A percentile compares a stretch with the other conserved stretches of the same genome.
Conservation (phyloP, 106 monocot genomes). For the Platanthera guangdongensis region DNA sequence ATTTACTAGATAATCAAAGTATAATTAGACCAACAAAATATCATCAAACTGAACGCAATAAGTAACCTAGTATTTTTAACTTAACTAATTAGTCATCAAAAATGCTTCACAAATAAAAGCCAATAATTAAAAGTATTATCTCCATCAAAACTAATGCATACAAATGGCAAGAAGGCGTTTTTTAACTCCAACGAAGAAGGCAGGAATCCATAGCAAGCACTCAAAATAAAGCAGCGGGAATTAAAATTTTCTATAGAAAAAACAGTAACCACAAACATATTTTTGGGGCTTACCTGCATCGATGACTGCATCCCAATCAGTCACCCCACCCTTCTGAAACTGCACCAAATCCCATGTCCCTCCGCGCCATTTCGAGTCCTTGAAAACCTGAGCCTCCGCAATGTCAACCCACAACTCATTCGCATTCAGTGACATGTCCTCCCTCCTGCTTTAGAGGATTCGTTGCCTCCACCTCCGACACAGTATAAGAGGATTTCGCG, state of each 20-base stretch:
- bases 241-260: not conserved
- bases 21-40: too few species aligned
- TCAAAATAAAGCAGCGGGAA: not conserved
- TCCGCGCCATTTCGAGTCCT: conserved; percentile 51
- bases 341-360: conserved; percentile 76
- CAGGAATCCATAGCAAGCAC: not conserved
- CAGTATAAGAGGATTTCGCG: conserved; percentile 25
- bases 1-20: too few species aligned
- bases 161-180: not conserved
- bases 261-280: not conserved
- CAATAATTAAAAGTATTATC: too few species aligned
- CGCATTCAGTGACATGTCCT: conserved; percentile 8
- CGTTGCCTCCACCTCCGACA: conserved; percentile 11
- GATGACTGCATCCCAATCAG: conserved; percentile 71
- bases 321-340: conserved; percentile 42
- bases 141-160: not conserved
- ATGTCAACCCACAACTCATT: conserved; percentile 19
- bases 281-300: conserved; percentile 44
- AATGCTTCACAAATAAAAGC: too few species aligned
- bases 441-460: not conserved
- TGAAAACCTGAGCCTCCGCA: conserved; percentile 17
- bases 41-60: too few species aligned
- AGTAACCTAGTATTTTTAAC: too few species aligned
- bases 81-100: too few species aligned
- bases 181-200: not conserved